Conservation (phyloP, 345 rosid species). For the Pugionium dolabratum region DNA sequence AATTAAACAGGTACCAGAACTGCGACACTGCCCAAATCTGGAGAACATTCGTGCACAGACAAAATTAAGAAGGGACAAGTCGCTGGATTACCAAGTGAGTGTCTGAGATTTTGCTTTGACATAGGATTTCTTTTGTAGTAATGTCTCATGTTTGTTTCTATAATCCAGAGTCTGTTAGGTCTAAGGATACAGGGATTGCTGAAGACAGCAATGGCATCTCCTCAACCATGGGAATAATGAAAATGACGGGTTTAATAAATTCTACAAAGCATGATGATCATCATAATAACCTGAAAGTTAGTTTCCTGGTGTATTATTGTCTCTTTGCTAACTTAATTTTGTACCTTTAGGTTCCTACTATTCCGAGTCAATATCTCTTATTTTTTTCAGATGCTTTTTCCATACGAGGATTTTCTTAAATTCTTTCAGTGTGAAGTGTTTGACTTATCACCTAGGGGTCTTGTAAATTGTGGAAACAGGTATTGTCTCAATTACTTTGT, state of each 20-base stretch:
- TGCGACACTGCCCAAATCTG: slow-evolving; percentile 47
- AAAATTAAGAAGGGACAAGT: slow-evolving; percentile 46
- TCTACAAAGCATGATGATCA: slow-evolving; percentile 50
- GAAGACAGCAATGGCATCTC: slow-evolving; percentile 45
- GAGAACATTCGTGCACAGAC: slow-evolving; percentile 44
- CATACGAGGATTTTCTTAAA: slow-evolving; percentile 73
- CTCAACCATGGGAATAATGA: slow-evolving; percentile 50
- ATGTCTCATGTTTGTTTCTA: slow-evolving; percentile 29
- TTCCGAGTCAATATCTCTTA: slow-evolving; percentile 14
- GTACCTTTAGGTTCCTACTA: slow-evolving; percentile 11
- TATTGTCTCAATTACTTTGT: slow-evolving; percentile 21
- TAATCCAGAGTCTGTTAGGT: slow-evolving; percentile 45
- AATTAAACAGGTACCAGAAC: slow-evolving; percentile 36
- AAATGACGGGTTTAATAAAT: slow-evolving; percentile 60
- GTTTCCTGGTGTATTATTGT: slow-evolving; percentile 37
- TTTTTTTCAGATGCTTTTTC: slow-evolving; percentile 50
- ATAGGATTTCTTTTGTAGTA: not conserved
- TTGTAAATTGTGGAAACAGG: slow-evolving; percentile 87
- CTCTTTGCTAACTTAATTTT: not conserved
- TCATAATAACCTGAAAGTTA: slow-evolving; percentile 51
- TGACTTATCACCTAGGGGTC: slow-evolving; percentile 75
- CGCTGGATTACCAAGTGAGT: slow-evolving; percentile 46
- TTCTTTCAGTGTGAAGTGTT: slow-evolving; percentile 67
- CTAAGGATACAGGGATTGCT: slow-evolving; percentile 33
- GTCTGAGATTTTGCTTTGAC: slow-evolving; percentile 17